Base-by-base conservation (phyloP, 1,284 basidiomycete genomes). In the Ceratobasidium sp. region DNA sequence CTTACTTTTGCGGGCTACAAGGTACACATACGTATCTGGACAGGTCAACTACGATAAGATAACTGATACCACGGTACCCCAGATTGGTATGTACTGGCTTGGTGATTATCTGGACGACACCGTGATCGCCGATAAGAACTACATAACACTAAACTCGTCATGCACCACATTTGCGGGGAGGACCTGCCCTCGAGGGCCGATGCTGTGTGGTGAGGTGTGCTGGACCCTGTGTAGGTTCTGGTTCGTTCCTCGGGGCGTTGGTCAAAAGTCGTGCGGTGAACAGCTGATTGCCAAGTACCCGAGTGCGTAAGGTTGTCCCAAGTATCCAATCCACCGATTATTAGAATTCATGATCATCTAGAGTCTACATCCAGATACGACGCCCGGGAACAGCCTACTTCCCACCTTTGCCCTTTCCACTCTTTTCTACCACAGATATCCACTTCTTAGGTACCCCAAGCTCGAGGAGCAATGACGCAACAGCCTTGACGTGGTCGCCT, bases 371-470 rank as follows among this genome's bases (percentile, higher is more conserved):
- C 42, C 18, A 16, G 12, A 16, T 16, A 44, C 42, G 12, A 14
- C 16, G 42, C 42, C 42, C 14, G 18, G 18, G 42, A 9, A 7
- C 9, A 38, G 14, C 16, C n/a, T 21, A 62, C 54, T 72, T 72
- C 3, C 70, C 62, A n/a, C 69, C 73, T 72, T 63, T 77, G 73
- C 72, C 77, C 77, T 42, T 74, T 70, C 74, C 76, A 21, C 75
- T 72, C 40, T 59, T 76, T 33, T 86, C 86, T 2, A 77, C 79
- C 2, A 84, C 81, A 77, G 87, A 86, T 72, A 95, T 89, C 88
- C 91, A 95, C 77, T 84, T 84, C 81, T 89, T 91, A 25, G 93
- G 92, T 46, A 95, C 86, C 0, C 94, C 92, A 74, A 86, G 86
- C 36, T 81, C 84, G 1, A 85, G 77, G 49, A 96, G 80, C 73